Conservation (phyloP, 2,329 filamentous ascomycete genomes). For the Calonectria hawksworthii region DNA sequence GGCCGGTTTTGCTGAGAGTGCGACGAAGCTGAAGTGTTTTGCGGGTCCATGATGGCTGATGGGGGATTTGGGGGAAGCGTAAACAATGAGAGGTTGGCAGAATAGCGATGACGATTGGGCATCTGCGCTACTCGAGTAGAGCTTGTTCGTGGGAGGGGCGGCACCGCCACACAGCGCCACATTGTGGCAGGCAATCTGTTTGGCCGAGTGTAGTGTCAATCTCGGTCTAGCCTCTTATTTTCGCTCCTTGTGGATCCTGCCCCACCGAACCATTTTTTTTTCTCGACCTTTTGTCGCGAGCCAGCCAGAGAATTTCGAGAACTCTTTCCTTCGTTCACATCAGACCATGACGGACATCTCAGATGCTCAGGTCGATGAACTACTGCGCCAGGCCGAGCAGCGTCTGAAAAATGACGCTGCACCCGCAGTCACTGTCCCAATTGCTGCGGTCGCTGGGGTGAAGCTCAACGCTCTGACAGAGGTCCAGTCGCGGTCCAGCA, state of each 20-base stretch:
- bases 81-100: conserved; percentile 36
- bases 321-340: conserved; percentile 38
- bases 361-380: conserved; percentile 49
- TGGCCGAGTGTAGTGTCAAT: neutral
- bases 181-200: neutral
- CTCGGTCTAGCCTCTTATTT: neutral
- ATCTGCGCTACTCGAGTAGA: conserved; percentile 29
- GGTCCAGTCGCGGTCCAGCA: conserved; percentile 31
- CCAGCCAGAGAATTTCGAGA: neutral
- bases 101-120: conserved; percentile 43
- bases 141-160: conserved; percentile 15
- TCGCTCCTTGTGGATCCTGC: neutral
- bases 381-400: conserved; percentile 51
- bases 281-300: conserved; percentile 8
- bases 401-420: conserved; percentile 46
- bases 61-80: conserved; percentile 20
- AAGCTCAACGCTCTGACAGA: conserved; percentile 29
- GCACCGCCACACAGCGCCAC: conserved; percentile 16
- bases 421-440: conserved; percentile 33
- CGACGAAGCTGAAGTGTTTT: conserved; percentile 63
- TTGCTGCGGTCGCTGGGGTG: conserved; percentile 30
- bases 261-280: conserved; percentile 16
- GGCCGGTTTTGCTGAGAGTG: conserved; percentile 71
- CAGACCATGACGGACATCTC: conserved; percentile 48
- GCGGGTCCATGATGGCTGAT: conserved; percentile 53